Conservation (phyloP, 441 rosid species). For the Populus tomentosa region DNA sequence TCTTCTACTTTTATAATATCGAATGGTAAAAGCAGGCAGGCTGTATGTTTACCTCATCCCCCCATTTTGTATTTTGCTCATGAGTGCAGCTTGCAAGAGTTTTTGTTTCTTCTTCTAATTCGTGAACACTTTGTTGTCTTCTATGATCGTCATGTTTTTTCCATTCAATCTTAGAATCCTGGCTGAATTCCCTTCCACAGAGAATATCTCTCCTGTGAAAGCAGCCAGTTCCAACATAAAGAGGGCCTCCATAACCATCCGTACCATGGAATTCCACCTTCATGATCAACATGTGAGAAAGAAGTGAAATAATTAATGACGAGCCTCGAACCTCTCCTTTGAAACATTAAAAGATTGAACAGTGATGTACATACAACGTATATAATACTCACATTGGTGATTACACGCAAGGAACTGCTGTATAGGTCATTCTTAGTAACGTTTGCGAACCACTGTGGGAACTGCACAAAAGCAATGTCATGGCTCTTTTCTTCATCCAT, state of each 20-base stretch:
- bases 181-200: slow-evolving; percentile 38
- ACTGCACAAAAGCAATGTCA: slow-evolving; percentile 64
- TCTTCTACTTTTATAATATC: not conserved
- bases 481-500: slow-evolving; percentile 61
- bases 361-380: not conserved
- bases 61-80: slow-evolving; percentile 64
- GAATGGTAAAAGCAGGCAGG: not conserved
- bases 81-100: slow-evolving; percentile 51
- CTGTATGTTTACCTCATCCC: slow-evolving; percentile 46
- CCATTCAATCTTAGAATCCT: slow-evolving; percentile 18
- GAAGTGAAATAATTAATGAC: not conserved
- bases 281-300: not conserved
- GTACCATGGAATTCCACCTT: slow-evolving; percentile 63
- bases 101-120: slow-evolving; percentile 34
- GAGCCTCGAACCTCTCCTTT: too few species aligned
- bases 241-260: slow-evolving; percentile 70
- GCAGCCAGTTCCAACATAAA: slow-evolving; percentile 70
- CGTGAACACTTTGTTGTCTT: slow-evolving; percentile 11
- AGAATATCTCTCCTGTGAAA: slow-evolving; percentile 78
- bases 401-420: slow-evolving; percentile 31
- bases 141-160: slow-evolving; percentile 14
- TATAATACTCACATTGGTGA: slow-evolving; percentile 22
- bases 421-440: slow-evolving; percentile 55
- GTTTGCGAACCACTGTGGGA: slow-evolving; percentile 47
- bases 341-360: not conserved